Base-by-base conservation (phyloP, 768 basidiomycete species). In the Chalciporus sphaerocephalus region DNA sequence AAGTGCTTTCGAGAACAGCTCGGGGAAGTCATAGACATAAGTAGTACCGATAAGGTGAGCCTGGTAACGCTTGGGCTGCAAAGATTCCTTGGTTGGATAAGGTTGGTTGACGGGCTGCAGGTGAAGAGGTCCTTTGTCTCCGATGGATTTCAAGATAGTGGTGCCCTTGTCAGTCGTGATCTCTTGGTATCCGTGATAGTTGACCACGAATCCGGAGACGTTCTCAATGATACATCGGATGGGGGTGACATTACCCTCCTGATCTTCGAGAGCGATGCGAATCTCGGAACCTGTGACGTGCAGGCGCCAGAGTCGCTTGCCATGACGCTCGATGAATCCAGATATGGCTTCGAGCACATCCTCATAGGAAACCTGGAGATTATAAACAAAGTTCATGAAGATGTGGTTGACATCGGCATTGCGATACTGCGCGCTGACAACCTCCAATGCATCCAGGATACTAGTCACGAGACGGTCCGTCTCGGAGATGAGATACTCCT, bases 1-100 rank as follows among this genome's bases (percentile, higher is more conserved):
- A 48, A 98, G 73, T 6, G 95, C 93, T 72, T 98, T 98, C 30
- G 93, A 86, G 77, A 98, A 99, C 52, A 99, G 81, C 59, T 96
- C 96, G 33, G 96, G 96, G 85, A 98, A 99, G 69, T 98, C 96
- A 69, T 98, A 98, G 24, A 89, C 94, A 65, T 98, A 99, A 40
- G 96, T 99, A 23, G 96, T 99, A 42, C 96, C 96, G 55, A 96
- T 85, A 48, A 97, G 80, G 67, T 99, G 96, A 18, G 96, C 96
- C 64, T 98, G 95, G 73, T 98, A 98, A 52, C 96, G 92, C 68
- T 96, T 94, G 33, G 96, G 96, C 64, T 99, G 96, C 38, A 99
- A 74, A 15, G 93, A 97, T 66, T 97, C 95, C 71, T 96, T 99
- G 47, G 95, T 98, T 12, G 95, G 83, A 69, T 98, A 98, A 0